phyloP scores from a whole-genome alignment of 2,329 filamentous ascomycete species.

The Plenodomus lindquistii region DNA sequence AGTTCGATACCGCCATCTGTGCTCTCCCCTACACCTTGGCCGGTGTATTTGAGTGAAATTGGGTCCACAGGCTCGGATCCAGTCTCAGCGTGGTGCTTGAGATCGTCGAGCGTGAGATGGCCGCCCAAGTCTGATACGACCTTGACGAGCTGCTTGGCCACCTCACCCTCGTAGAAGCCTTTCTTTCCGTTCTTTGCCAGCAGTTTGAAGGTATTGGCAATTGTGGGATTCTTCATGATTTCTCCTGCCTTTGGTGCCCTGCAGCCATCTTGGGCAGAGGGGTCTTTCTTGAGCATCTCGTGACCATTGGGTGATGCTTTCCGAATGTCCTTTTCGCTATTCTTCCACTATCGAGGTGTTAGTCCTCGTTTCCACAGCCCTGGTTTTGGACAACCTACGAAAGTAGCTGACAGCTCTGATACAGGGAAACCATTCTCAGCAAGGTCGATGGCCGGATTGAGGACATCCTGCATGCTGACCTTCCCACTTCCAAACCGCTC shows the following conservation, averaged over 20 bases:
- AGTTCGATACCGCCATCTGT: slow-evolving; percentile 69
- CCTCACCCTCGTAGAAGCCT: slow-evolving; percentile 85
- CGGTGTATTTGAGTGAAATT: slow-evolving; percentile 78
- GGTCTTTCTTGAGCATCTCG: slow-evolving; percentile 84
- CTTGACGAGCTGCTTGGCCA: slow-evolving; percentile 80
- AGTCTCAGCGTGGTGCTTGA: slow-evolving; percentile 72
- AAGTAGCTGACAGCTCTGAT: slow-evolving; percentile 72
- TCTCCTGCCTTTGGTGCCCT: slow-evolving; percentile 80
- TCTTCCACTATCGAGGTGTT: slow-evolving; percentile 65
- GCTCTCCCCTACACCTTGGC: slow-evolving; percentile 61
- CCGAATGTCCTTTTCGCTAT: slow-evolving; percentile 65
- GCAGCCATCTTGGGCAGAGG: slow-evolving; percentile 67
- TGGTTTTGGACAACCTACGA: slow-evolving; percentile 56
- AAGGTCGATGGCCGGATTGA: slow-evolving; percentile 80
- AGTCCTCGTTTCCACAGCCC: neutral
- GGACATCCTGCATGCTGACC: slow-evolving; percentile 73
- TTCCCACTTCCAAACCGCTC: slow-evolving; percentile 89
- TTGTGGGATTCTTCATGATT: slow-evolving; percentile 80
- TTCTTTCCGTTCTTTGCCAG: slow-evolving; percentile 81
- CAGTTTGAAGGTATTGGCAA: slow-evolving; percentile 79
- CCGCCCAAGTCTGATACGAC: slow-evolving; percentile 78
- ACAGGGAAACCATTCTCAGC: slow-evolving; percentile 91
- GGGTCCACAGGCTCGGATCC: slow-evolving; percentile 82
- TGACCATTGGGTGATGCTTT: slow-evolving; percentile 80
- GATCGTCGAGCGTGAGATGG: slow-evolving; percentile 75